phyloP scores from a whole-genome alignment of 2,329 filamentous ascomycete species.

The Phaeosphaeria sp. region DNA sequence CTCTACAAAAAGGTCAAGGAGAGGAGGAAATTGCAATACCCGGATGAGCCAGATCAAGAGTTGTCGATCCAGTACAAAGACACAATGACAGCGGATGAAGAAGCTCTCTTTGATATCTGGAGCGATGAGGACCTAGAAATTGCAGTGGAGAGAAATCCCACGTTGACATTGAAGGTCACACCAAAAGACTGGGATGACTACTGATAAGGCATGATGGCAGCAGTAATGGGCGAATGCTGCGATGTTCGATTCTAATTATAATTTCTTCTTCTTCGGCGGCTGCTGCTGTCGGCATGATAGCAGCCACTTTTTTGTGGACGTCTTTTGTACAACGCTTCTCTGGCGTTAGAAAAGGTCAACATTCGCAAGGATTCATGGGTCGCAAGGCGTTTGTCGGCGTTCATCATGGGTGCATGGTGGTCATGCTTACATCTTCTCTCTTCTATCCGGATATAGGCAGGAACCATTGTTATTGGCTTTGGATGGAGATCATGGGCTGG shows the following conservation, averaged over 20 bases:
- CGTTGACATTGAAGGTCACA: slow-evolving; percentile 71
- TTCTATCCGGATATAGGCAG: neutral
- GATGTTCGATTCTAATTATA: neutral
- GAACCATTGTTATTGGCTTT: neutral
- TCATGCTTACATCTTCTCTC: neutral
- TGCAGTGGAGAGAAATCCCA: slow-evolving; percentile 84
- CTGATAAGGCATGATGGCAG: neutral
- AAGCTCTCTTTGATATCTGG: slow-evolving; percentile 75
- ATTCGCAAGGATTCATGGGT: slow-evolving; percentile 3
- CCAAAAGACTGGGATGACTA: slow-evolving; percentile 21
- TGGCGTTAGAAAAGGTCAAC: slow-evolving; percentile 4
- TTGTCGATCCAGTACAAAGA: slow-evolving; percentile 87
- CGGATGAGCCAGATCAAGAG: slow-evolving; percentile 63
- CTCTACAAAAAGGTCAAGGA: slow-evolving; percentile 86
- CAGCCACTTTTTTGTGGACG: neutral
- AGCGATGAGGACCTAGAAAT: slow-evolving; percentile 82
- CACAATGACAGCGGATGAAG: slow-evolving; percentile 77
- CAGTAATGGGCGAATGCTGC: neutral
- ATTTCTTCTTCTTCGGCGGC: neutral
- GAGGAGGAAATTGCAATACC: slow-evolving; percentile 73
- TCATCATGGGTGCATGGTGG: neutral
- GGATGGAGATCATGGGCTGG: neutral
- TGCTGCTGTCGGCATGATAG: neutral
- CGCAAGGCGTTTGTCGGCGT: slow-evolving; percentile 4
- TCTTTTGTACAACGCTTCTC: neutral